phyloP scores from a whole-genome alignment of 345 rosid species.

The Dipteronia dyeriana region DNA sequence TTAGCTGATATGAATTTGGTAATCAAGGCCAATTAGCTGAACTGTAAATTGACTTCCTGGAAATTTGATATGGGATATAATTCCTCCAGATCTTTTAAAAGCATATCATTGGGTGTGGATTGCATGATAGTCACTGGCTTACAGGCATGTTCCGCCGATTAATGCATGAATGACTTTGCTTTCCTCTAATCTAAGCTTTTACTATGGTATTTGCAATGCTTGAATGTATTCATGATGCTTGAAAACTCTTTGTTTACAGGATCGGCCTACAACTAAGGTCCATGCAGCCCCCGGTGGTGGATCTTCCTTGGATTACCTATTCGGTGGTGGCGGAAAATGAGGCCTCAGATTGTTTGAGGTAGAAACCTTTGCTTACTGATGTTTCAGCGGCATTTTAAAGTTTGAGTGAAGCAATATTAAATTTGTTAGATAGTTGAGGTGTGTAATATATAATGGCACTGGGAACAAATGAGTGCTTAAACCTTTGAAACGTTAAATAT shows the following conservation, averaged over 20 bases:
- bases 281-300: slow-evolving; percentile 53
- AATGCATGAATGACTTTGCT: not conserved
- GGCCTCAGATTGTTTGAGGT: slow-evolving; percentile 1
- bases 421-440: slow-evolving; percentile 2
- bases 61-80: not conserved
- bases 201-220: not conserved
- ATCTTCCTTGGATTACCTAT: slow-evolving; percentile 50
- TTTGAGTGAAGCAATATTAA: not conserved
- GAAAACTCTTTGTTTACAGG: slow-evolving; percentile 28
- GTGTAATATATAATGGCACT: not conserved
- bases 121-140: not conserved
- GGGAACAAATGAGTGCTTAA: not conserved
- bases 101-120: not conserved
- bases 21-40: not conserved
- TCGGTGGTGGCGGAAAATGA: slow-evolving; percentile 42
- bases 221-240: not conserved
- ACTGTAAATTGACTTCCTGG: not conserved
- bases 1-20: not conserved
- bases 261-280: slow-evolving; percentile 58
- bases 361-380: slow-evolving; percentile 3
- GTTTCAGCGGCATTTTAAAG: slow-evolving; percentile 8
- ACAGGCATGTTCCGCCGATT: not conserved
- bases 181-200: not conserved
- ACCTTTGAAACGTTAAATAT: not conserved
- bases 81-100: too few species aligned